A percentile compares a stretch with the other conserved stretches of the same genome.
phyloP scores from a whole-genome alignment of 169 alveolate species.

The Fabrea salina region DNA sequence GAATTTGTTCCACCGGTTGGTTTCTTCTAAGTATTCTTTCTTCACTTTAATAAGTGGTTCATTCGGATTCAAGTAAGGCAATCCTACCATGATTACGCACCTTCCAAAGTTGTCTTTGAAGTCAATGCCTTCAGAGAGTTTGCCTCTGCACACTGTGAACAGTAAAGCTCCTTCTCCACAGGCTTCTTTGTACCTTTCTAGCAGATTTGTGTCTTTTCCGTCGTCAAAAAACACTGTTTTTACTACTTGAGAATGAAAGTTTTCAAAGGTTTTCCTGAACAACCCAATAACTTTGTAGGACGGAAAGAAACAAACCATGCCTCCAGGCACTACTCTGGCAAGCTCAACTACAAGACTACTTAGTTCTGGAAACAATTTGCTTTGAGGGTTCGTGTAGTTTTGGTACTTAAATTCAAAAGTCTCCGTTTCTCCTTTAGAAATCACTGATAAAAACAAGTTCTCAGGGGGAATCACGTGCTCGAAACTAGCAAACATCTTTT shows the following conservation, averaged over 20 bases:
- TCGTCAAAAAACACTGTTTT: conserved; percentile 42
- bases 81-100: conserved; percentile 15
- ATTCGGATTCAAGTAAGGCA: conserved; percentile 30
- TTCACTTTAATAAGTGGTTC: neutral
- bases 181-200: conserved; percentile 1
- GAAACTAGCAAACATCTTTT: neutral
- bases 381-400: neutral
- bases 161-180: conserved; percentile 80
- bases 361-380: neutral
- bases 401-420: neutral
- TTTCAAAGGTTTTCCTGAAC: conserved; percentile 20
- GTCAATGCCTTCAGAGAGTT: conserved; percentile 97
- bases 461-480: conserved; percentile 28
- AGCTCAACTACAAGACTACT: neutral
- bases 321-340: conserved; percentile 55
- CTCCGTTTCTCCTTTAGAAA: neutral
- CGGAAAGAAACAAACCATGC: conserved; percentile 78
- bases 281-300: conserved; percentile 55
- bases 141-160: conserved; percentile 90
- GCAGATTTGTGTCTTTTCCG: conserved; percentile 13
- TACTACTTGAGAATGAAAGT: neutral
- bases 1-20: conserved; percentile 30
- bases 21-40: neutral
- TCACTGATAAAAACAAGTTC: neutral
- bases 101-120: conserved; percentile 94